Conservation (phyloP, 345 rosid species). For the Brassica incana region DNA sequence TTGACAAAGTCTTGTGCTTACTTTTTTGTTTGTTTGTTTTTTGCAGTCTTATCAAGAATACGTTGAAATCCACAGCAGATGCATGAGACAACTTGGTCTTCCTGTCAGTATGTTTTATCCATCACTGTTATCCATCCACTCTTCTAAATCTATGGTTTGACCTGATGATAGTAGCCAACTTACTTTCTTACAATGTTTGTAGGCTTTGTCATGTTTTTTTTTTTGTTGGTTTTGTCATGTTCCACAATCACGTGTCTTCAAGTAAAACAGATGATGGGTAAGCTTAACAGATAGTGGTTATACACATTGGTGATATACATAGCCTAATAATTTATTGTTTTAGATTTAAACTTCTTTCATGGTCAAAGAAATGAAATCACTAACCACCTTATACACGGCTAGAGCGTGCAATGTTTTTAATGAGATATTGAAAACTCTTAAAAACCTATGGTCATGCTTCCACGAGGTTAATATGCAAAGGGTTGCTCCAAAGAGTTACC, state of each 20-base stretch:
- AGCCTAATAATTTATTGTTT: no score
- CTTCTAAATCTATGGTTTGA: not conserved
- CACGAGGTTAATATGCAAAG: no score
- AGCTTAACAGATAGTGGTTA: slow-evolving; percentile 22
- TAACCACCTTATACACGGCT: no score
- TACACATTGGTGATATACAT: no score
- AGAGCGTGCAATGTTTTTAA: no score
- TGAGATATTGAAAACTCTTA: no score
- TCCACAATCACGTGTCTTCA: slow-evolving; percentile 48
- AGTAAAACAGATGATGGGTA: slow-evolving; percentile 58
- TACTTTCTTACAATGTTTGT: not conserved
- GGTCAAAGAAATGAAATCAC: no score
- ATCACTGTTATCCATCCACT: slow-evolving; percentile 5
- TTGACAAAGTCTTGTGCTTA: slow-evolving; percentile 29
- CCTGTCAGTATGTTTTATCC: slow-evolving; percentile 60
- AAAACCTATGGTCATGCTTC: no score
- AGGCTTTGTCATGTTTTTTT: slow-evolving; percentile 7
- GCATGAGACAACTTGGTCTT: slow-evolving; percentile 53
- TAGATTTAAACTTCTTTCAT: no score
- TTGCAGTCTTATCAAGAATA: slow-evolving; percentile 94
- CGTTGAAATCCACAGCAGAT: slow-evolving; percentile 75
- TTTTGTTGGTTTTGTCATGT: not conserved
- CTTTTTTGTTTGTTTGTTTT: slow-evolving; percentile 1
- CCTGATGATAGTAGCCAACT: not conserved
- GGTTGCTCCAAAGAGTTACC: no score